phyloP scores from a whole-genome alignment of 2,329 filamentous ascomycete genomes.

The Metarhizium rileyi region DNA sequence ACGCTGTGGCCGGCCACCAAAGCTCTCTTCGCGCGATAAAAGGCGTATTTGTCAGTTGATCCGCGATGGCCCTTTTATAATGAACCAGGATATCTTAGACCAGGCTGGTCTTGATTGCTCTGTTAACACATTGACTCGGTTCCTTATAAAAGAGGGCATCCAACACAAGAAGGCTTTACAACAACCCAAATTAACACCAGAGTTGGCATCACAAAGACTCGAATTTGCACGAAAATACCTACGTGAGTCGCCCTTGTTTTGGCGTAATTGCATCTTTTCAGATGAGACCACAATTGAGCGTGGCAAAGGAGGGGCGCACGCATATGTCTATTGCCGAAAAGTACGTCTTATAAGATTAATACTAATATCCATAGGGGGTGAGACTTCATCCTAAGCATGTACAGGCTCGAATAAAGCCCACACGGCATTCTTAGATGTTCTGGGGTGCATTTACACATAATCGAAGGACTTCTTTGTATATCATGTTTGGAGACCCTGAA shows the following conservation, averaged over 20 bases:
- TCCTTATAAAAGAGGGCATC: slow-evolving; percentile 5
- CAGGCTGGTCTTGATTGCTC: slow-evolving; percentile 1
- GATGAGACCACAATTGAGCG: slow-evolving; percentile 1
- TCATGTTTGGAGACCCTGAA: slow-evolving; percentile 5
- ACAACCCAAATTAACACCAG: neutral
- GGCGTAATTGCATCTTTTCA: slow-evolving; percentile 4
- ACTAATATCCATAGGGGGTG: slow-evolving; percentile 1
- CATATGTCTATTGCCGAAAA: neutral
- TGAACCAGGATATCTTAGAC: neutral
- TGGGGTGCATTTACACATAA: slow-evolving; percentile 2
- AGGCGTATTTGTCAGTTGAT: slow-evolving; percentile 5
- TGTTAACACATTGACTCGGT: slow-evolving; percentile 4
- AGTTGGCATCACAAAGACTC: neutral
- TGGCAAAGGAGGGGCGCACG: neutral
- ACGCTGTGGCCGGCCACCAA: slow-evolving; percentile 1
- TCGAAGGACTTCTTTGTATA: neutral
- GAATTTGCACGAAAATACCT: slow-evolving; percentile 3
- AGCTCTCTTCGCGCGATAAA: slow-evolving; percentile 2
- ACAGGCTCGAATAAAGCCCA: slow-evolving; percentile 1
- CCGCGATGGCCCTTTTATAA: slow-evolving; percentile 6
- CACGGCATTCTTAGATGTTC: slow-evolving; percentile 4
- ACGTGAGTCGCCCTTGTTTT: neutral
- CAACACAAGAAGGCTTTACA: slow-evolving; percentile 2
- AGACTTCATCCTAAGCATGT: neutral
- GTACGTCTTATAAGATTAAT: neutral